phyloP scores from a whole-genome alignment of 2,329 filamentous ascomycete species.

The Fusarium nurragi region DNA sequence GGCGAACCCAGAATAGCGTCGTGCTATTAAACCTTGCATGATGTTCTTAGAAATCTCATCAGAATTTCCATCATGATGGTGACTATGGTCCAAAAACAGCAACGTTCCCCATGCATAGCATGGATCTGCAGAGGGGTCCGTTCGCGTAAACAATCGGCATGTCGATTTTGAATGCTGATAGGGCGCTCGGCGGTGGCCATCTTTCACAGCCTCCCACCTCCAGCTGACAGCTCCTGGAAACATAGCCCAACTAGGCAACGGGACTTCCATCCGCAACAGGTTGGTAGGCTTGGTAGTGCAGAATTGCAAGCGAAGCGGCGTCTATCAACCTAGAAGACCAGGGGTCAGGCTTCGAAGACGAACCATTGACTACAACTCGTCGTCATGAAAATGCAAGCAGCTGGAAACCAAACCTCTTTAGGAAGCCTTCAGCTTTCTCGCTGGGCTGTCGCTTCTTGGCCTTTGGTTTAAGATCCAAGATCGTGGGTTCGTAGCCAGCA shows the following conservation, averaged over 20 bases:
- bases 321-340: slow-evolving; percentile 25
- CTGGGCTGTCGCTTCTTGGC: slow-evolving; percentile 15
- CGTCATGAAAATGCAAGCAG: slow-evolving; percentile 38
- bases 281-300: slow-evolving; percentile 29
- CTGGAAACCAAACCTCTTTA: slow-evolving; percentile 31
- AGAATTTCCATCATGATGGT: slow-evolving; percentile 16
- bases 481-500: slow-evolving; percentile 29
- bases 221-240: slow-evolving; percentile 34
- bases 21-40: slow-evolving; percentile 2
- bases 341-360: slow-evolving; percentile 29
- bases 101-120: slow-evolving; percentile 35
- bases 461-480: slow-evolving; percentile 30
- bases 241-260: slow-evolving; percentile 23
- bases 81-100: slow-evolving; percentile 2
- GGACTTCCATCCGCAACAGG: slow-evolving; percentile 17
- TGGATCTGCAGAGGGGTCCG: slow-evolving; percentile 34
- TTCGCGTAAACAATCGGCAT: slow-evolving; percentile 36
- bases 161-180: slow-evolving; percentile 37
- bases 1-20: neutral
- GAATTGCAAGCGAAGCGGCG: slow-evolving; percentile 21
- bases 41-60: slow-evolving; percentile 13
- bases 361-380: slow-evolving; percentile 37
- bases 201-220: slow-evolving; percentile 38
- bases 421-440: slow-evolving; percentile 11
- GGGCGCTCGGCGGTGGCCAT: slow-evolving; percentile 35